Evolutionary conservation across 768 basidiomycete species (phyloP), one percentile per base, ranked within the genome.

Genomic region (Tulasnella sp.): DNA sequence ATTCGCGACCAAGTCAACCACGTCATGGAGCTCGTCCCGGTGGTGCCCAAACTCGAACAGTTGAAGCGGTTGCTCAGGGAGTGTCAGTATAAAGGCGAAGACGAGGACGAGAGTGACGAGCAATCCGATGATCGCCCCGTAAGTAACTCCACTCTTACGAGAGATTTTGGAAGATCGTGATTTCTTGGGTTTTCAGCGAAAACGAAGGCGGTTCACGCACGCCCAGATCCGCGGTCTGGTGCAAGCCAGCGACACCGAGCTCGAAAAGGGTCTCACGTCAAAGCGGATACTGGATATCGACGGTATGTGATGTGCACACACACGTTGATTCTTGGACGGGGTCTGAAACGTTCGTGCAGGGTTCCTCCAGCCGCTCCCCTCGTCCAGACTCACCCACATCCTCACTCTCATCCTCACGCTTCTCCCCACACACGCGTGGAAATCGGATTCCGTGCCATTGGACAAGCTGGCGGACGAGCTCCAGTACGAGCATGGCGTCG

Each of bases 1-100:
- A 83, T 96, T 50, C 79, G 83, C 50, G 87, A 91, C 62, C 82
- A 84, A 62, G 71, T 91, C 31, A 83, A 81, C 63, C 84, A 96
- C 63, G 75, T 97, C 46, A 69, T 98, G 48, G 96, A 99, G 68
- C 72, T 90, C 17, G 74, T 79, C 0, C 84, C 84, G 0, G 69
- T 75, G n/a, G 79, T 93, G 0, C 88, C 94, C 7, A 83, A 77
- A 63, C 66, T 92, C 17, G 71, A 89, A 54, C 79, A 80, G 60
- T 70, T 98, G 17, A 69, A 72, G 1, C 68, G 69, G 0, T 67
- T 88, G 8, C 71, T 96, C 34, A 74, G 74, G 36, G 86, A 81
- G 2, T 71, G 73, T 59, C 77, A 80, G 49, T 93, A 88, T 67
- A 80, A 84, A 59, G 89, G 87, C 39, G 71, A 71, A 0, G 72